phyloP scores from a whole-genome alignment of 148 eudicot genomes.

The Vaccinium darrowii region DNA sequence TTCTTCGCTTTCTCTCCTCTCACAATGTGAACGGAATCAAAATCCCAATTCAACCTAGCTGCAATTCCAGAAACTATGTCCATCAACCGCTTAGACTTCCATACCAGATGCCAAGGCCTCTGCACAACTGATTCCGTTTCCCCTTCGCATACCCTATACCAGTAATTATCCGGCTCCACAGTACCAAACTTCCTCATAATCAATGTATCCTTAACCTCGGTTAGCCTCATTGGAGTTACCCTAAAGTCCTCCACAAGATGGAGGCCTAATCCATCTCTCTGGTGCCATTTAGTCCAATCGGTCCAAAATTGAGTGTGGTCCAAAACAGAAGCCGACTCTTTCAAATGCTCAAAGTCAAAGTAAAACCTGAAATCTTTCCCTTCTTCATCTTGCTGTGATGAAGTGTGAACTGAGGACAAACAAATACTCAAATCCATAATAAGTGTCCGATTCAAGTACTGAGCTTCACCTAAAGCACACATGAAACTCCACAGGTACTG shows the following conservation, averaged over 20 bases:
- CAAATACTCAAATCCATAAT: conserved; percentile 86
- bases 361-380: conserved; percentile 94
- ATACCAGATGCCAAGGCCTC: conserved; percentile 91
- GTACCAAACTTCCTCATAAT: conserved; percentile 85
- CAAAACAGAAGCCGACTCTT: conserved; percentile 79
- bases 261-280: conserved; percentile 51
- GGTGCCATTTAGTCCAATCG: conserved; percentile 80
- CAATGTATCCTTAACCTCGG: conserved; percentile 57
- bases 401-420: conserved; percentile 67
- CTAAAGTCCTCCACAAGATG: conserved; percentile 77
- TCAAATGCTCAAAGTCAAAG: conserved; percentile 92
- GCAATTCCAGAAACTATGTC: conserved; percentile 84
- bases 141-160: conserved; percentile 98
- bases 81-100: conserved; percentile 91
- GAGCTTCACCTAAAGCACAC: conserved; percentile 99
- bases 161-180: conserved; percentile 88
- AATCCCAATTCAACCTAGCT: conserved; percentile 83
- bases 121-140: conserved; percentile 77
- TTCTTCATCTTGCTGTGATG: conserved; percentile 66
- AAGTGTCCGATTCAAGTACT: conserved; percentile 85
- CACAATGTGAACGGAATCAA: conserved; percentile 81
- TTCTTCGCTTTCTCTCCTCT: conserved; percentile 88
- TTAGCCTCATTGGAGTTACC: conserved; percentile 71
- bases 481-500: conserved; percentile 92
- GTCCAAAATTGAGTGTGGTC: conserved; percentile 86